Conservation (phyloP, 306 rosid genomes). For the Datisca glomerata region DNA sequence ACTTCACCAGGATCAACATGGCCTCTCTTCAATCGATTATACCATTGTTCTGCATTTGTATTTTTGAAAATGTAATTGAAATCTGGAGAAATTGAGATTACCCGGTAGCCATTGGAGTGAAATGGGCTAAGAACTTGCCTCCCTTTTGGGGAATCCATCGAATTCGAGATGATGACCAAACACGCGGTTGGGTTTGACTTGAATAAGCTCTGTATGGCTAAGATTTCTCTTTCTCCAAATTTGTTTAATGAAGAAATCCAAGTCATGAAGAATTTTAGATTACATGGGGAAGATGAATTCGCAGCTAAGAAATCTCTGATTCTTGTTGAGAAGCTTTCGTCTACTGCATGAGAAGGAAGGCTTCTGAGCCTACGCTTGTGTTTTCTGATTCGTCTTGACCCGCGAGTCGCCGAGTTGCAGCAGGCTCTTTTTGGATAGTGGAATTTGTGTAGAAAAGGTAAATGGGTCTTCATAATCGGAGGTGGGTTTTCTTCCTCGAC, state of each 20-base stretch:
- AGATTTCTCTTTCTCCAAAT: conserved; percentile 48
- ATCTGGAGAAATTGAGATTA: conserved; percentile 60
- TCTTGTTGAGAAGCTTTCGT: conserved; percentile 20
- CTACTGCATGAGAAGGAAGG: conserved; percentile 15
- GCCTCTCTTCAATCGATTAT: conserved; percentile 35
- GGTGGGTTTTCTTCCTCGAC: conserved; percentile 27
- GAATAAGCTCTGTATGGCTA: conserved; percentile 64
- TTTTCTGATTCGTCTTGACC: conserved; percentile 18
- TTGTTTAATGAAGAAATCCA: conserved; percentile 66
- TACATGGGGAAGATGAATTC: conserved; percentile 44
- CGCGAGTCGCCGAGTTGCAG: conserved; percentile 1
- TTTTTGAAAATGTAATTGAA: conserved; percentile 44
- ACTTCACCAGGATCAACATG: conserved; percentile 65
- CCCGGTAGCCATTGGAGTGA: conserved; percentile 23
- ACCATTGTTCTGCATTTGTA: conserved; percentile 71
- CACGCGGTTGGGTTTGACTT: conserved; percentile 60
- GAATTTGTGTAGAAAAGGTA: conserved; percentile 15
- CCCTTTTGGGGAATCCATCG: conserved; percentile 52
- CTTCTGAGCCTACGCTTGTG: conserved; percentile 42
- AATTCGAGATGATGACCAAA: conserved; percentile 57
- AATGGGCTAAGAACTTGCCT: conserved; percentile 37
- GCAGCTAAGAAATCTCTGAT: conserved; percentile 32
- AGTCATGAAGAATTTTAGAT: conserved; percentile 69
- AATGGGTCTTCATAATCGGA: conserved; percentile 11
- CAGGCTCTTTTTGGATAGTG: conserved; percentile 5